Evolutionary conservation across 768 basidiomycete genomes (phyloP).

Genomic region (Psilocybe tampanensis): DNA sequence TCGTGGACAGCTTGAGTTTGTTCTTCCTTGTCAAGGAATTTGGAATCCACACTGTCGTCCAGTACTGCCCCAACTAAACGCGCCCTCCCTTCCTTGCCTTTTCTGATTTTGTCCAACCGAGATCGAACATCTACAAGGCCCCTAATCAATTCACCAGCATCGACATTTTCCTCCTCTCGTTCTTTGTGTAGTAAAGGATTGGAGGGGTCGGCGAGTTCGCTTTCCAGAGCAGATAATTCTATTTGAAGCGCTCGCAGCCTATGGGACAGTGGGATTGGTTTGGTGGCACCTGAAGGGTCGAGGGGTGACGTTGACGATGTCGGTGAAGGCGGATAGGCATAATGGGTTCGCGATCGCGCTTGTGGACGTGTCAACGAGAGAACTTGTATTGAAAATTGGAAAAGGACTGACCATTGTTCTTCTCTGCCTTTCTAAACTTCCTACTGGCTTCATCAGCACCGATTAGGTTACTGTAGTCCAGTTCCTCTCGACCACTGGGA

Average conservation of each 20-base stretch:
- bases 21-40: constrained; percentile 18
- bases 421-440: constrained; percentile 74
- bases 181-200: constrained; percentile 68
- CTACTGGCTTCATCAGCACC: constrained; percentile 67
- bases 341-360: constrained; percentile 61
- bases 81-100: constrained; percentile 66
- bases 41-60: constrained; percentile 27
- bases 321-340: constrained; percentile 71
- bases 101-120: constrained; percentile 67
- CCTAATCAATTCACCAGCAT: constrained; percentile 75
- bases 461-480: constrained; percentile 69
- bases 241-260: constrained; percentile 69
- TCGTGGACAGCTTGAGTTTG: constrained; percentile 12
- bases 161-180: constrained; percentile 58
- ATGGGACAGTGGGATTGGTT: constrained; percentile 52
- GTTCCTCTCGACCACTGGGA: constrained; percentile 55
- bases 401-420: constrained; percentile 47
- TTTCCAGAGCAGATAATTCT: constrained; percentile 81
- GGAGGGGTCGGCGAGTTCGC: constrained; percentile 79
- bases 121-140: constrained; percentile 77
- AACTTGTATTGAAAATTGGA: background rate
- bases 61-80: constrained; percentile 63
- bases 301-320: constrained; percentile 47
- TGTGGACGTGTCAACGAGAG: background rate
- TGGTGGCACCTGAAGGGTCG: constrained; percentile 32